A percentile compares a stretch with the other conserved stretches of the same genome.
phyloP scores from a whole-genome alignment of 305 asterid genomes.

The Fraxinus xanthoxyloides region DNA sequence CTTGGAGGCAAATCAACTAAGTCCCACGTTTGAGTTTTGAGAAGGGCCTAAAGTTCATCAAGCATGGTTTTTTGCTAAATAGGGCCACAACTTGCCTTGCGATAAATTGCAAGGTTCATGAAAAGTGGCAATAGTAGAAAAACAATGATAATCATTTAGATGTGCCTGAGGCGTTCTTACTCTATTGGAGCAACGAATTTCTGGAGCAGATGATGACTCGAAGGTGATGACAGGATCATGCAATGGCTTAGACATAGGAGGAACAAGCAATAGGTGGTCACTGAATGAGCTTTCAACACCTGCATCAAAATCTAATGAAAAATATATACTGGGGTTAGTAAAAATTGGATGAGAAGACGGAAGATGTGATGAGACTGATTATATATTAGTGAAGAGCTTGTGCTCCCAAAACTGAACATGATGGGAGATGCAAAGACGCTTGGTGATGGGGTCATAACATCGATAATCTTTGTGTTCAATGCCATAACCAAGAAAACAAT shows the following conservation, averaged over 20 bases:
- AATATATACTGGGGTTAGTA: not conserved
- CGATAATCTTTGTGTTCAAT: not conserved
- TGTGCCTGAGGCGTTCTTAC: not conserved
- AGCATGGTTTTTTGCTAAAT: not conserved
- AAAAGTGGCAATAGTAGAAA: no score
- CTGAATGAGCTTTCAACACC: not conserved
- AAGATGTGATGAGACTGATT: not conserved
- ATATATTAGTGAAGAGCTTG: not conserved
- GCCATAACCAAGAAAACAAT: no score
- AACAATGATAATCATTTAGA: no score
- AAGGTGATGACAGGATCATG: not conserved
- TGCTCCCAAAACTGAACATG: not conserved
- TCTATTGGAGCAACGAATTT: not conserved
- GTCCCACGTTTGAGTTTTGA: not conserved
- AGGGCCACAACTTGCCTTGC: not conserved
- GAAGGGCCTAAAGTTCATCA: not conserved
- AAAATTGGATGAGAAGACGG: not conserved
- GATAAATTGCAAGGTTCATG: not conserved
- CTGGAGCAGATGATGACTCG: not conserved
- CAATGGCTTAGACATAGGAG: not conserved
- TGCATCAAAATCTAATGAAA: not conserved
- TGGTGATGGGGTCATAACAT: not conserved
- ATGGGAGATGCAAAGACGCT: not conserved
- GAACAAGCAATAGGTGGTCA: not conserved
- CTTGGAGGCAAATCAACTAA: not conserved